phyloP scores from a whole-genome alignment of 2,329 filamentous ascomycete genomes.

The Claviceps arundinis region DNA sequence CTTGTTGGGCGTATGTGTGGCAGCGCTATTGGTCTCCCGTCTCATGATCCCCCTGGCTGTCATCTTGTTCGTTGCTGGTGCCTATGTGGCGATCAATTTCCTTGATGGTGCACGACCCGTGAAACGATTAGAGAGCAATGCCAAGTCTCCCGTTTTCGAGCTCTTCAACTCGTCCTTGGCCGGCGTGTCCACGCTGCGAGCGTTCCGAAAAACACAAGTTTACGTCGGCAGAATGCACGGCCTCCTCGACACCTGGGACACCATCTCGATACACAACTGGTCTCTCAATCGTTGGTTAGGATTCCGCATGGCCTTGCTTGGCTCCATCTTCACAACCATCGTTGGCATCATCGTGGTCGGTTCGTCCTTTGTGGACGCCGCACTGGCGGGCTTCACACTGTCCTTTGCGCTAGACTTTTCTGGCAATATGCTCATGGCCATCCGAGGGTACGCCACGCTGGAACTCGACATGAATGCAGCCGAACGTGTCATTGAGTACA shows the following conservation, averaged over 20 bases:
- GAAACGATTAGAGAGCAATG: slow-evolving; percentile 64
- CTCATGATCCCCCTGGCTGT: slow-evolving; percentile 50
- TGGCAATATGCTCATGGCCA: slow-evolving; percentile 47
- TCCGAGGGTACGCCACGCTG: slow-evolving; percentile 54
- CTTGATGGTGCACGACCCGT: slow-evolving; percentile 59
- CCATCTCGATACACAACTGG: slow-evolving; percentile 54
- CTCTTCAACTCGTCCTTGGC: slow-evolving; percentile 61
- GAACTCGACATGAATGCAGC: slow-evolving; percentile 71
- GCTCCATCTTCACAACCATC: slow-evolving; percentile 52
- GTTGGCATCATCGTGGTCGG: slow-evolving; percentile 52
- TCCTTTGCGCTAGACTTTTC: slow-evolving; percentile 62
- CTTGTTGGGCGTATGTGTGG: slow-evolving; percentile 52
- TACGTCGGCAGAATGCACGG: slow-evolving; percentile 59
- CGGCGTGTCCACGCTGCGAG: slow-evolving; percentile 63
- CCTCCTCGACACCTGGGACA: slow-evolving; percentile 54
- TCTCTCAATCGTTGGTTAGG: slow-evolving; percentile 68
- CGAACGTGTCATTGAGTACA: slow-evolving; percentile 65
- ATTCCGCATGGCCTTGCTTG: slow-evolving; percentile 57
- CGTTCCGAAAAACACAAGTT: slow-evolving; percentile 53
- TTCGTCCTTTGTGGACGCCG: slow-evolving; percentile 48
- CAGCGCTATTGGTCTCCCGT: slow-evolving; percentile 54
- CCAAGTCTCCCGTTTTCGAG: slow-evolving; percentile 70
- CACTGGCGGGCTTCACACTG: slow-evolving; percentile 63
- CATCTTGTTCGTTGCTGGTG: slow-evolving; percentile 42
- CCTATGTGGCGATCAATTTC: slow-evolving; percentile 48